phyloP scores from a whole-genome alignment of 768 basidiomycete genomes.

The Boletus rubroflammeus region DNA sequence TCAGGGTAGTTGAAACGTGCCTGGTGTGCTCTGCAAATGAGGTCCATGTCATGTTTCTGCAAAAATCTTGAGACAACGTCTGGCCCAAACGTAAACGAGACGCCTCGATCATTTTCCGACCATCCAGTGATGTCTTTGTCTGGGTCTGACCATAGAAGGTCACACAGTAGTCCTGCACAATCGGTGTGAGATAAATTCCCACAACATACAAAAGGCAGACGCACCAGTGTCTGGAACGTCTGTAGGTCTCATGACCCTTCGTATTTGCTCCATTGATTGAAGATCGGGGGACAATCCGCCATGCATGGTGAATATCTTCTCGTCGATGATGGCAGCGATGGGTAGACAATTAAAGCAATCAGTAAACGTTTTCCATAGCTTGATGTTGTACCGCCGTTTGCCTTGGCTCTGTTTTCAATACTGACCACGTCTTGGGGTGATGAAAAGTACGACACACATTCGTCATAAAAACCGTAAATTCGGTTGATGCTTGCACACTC shows the following conservation, averaged over 20 bases:
- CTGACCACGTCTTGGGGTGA: neutral
- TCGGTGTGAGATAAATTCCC: slow-evolving; percentile 4
- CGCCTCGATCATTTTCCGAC: slow-evolving; percentile 99
- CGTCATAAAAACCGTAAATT: slow-evolving; percentile 99
- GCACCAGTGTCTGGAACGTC: slow-evolving; percentile 97
- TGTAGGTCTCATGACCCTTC: slow-evolving; percentile 97
- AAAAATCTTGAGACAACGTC: slow-evolving; percentile 98
- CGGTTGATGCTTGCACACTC: slow-evolving; percentile 99
- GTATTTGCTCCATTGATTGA: slow-evolving; percentile 99
- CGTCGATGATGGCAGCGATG: slow-evolving; percentile 99
- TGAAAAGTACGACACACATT: slow-evolving; percentile 62
- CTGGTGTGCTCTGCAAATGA: slow-evolving; percentile 98
- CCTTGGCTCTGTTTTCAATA: slow-evolving; percentile 46
- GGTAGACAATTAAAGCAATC: slow-evolving; percentile 99
- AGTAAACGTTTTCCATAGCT: slow-evolving; percentile 99
- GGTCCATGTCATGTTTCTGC: slow-evolving; percentile 99
- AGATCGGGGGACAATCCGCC: slow-evolving; percentile 96
- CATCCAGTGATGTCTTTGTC: slow-evolving; percentile 99
- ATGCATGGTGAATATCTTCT: slow-evolving; percentile 99
- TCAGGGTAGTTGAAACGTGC: slow-evolving; percentile 40
- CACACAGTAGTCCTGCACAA: slow-evolving; percentile 79
- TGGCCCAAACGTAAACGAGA: slow-evolving; percentile 98
- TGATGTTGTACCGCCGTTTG: slow-evolving; percentile 99
- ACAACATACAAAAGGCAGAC: slow-evolving; percentile 12
- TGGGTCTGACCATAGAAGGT: slow-evolving; percentile 97